Evolutionary conservation across 1,139 yeast species (phyloP), one percentile per base, ranked within the genome.

Genomic region (Eremothecium coryli): DNA sequence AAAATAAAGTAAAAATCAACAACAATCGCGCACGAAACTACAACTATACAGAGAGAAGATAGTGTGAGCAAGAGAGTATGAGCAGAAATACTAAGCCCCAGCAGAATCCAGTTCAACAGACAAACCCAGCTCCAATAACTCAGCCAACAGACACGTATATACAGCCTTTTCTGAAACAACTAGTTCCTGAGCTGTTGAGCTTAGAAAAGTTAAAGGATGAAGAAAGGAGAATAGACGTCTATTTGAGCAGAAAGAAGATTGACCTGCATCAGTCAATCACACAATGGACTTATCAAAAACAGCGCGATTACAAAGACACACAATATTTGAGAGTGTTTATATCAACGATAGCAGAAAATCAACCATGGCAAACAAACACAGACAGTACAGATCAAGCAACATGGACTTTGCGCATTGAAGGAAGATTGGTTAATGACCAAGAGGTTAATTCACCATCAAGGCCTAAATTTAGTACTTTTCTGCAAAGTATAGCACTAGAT

Each of bases 401-500:
- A 4, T 90, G 96, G 96, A 82, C 93, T 1, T 66, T 90, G 46
- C 69, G 94, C 38, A 73, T 90, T 15, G 97, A 90, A 59, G 98
- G 98, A 8, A 67, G 86, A 37, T 62, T 84, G 23, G 64, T 88
- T 25, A 65, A 71, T 43, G 70, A 65, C 28, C 62, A 54, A 30
- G 54, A 50, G 14, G 59, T 58, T 1, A 61, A 59, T 10, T 59
- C 62, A 25, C 65, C 71, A 1, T 45, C 48, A 3, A 65, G 78
- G 45, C 65, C 68, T 23, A 74, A 80, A 50, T 85, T 90, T 58
- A 80, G 93, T 40, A 69, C 88, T 6, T 84, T 84, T 48, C 68
- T 93, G 48, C 77, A 90, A 3, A 88, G 93, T 10, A 72, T 90
- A 25, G 76, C 93, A 1, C 78, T 90, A 10, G 96, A 90, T 50